Percentiles rank a stretch among this genome's conserved stretches.
phyloP scores from a whole-genome alignment of 129 eudicot species.

The Helianthus tuberosus region DNA sequence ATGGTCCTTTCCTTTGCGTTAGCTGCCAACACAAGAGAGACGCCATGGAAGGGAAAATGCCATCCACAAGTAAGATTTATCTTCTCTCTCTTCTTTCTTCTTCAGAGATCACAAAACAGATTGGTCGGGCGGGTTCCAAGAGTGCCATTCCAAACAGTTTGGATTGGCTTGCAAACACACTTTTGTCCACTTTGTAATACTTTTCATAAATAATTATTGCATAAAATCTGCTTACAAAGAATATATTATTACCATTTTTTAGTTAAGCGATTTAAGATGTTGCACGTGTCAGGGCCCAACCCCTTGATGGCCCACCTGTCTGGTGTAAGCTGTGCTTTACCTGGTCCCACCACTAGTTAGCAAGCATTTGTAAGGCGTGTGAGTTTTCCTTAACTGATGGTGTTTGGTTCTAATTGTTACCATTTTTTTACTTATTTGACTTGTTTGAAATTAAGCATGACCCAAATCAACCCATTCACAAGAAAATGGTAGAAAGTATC shows the following conservation, averaged over 20 bases:
- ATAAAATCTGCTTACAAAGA: background rate
- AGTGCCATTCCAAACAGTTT: background rate
- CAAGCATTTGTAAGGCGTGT: too few relatives aligned
- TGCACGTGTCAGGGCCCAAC: background rate
- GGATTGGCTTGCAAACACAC: background rate
- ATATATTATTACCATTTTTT: background rate
- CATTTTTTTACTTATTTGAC: background rate
- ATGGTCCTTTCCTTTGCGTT: constrained; percentile 93
- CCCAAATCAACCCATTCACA: background rate
- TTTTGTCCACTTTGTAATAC: background rate
- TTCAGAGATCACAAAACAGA: background rate
- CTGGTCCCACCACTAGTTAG: too few relatives aligned
- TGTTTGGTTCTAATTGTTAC: background rate
- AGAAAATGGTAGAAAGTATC: background rate
- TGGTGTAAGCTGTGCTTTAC: too few relatives aligned
- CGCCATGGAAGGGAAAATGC: constrained; percentile 97
- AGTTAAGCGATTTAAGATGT: background rate
- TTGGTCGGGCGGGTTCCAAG: background rate
- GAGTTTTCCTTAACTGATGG: background rate
- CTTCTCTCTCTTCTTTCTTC: background rate
- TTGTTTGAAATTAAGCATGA: background rate
- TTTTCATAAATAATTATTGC: background rate
- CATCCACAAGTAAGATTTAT: constrained; percentile 57
- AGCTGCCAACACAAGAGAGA: constrained; percentile 94
- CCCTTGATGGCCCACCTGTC: too few relatives aligned